phyloP scores from a whole-genome alignment of 345 rosid species.

The Clausena lansium region DNA sequence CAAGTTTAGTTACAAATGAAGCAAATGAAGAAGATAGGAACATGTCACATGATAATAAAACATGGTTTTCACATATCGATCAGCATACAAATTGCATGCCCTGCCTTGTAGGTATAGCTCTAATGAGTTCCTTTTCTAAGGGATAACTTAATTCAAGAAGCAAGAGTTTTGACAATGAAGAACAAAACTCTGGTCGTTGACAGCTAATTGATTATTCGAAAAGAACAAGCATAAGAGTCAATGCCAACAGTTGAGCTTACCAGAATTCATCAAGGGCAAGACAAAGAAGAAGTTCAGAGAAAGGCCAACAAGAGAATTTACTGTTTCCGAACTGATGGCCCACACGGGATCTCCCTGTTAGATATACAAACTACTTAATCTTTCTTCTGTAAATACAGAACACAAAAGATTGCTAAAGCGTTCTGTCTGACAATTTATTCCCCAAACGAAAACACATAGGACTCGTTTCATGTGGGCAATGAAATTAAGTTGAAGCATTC shows the following conservation, averaged over 20 bases:
- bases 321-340: conserved; percentile 75
- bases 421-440: background rate
- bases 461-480: background rate
- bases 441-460: background rate
- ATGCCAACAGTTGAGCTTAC: conserved; percentile 28
- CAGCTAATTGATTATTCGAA: background rate
- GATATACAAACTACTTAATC: conserved; percentile 3
- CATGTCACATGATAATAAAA: background rate
- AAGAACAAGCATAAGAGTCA: background rate
- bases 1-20: background rate
- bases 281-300: conserved; percentile 91
- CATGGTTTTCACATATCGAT: background rate
- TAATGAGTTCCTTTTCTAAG: background rate
- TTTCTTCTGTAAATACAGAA: background rate
- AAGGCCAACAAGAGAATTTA: conserved; percentile 70
- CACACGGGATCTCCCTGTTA: conserved; percentile 92
- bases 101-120: background rate
- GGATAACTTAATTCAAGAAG: background rate
- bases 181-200: background rate
- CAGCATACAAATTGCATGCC: too few relatives aligned
- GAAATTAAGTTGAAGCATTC: background rate
- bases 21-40: too few relatives aligned
- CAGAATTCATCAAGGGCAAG: conserved; percentile 72
- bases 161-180: background rate
- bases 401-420: background rate